These are phyloP conservation scores for Microcyclospora pomicola DNA, from an alignment of 2,329 filamentous ascomycete genomes.

Conservation along the genomic window DNA sequence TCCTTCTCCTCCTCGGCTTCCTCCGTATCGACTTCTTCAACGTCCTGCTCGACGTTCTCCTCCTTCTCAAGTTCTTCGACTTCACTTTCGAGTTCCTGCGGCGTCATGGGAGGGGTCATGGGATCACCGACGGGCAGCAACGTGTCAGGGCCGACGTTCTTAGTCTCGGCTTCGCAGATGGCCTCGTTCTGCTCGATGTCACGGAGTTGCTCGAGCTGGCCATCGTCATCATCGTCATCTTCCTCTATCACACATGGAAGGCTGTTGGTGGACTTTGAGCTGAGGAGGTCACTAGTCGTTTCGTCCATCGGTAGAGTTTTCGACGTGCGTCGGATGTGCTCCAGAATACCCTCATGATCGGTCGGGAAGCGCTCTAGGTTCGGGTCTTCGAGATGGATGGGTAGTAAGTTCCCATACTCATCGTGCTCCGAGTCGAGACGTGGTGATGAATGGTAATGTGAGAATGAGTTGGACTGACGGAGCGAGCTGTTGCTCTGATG, in stretches of 20 bases:
- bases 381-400: conserved; percentile 7
- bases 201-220: conserved; percentile 1
- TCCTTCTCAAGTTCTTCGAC: conserved; percentile 2
- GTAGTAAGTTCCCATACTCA: conserved; percentile 6
- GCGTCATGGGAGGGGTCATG: conserved; percentile 23
- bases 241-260: conserved; percentile 18
- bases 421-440: conserved; percentile 13
- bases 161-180: conserved; percentile 1
- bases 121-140: conserved; percentile 11
- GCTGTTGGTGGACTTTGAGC: conserved; percentile 2
- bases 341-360: conserved; percentile 21
- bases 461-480: not conserved
- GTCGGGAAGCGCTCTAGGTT: conserved; percentile 22
- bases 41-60: conserved; percentile 1
- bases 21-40: not conserved
- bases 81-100: conserved; percentile 12
- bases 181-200: conserved; percentile 2
- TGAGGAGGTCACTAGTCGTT: conserved; percentile 3
- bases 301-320: conserved; percentile 14
- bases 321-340: conserved; percentile 18
- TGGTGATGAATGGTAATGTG: not conserved
- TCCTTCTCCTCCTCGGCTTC: conserved; percentile 9
- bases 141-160: not conserved
- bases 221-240: conserved; percentile 6
- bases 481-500: conserved; percentile 12